Percentiles rank a stretch among this genome's conserved stretches.
phyloP scores from a whole-genome alignment of 164 flowering plant species.

The Dillenia turbinata region DNA sequence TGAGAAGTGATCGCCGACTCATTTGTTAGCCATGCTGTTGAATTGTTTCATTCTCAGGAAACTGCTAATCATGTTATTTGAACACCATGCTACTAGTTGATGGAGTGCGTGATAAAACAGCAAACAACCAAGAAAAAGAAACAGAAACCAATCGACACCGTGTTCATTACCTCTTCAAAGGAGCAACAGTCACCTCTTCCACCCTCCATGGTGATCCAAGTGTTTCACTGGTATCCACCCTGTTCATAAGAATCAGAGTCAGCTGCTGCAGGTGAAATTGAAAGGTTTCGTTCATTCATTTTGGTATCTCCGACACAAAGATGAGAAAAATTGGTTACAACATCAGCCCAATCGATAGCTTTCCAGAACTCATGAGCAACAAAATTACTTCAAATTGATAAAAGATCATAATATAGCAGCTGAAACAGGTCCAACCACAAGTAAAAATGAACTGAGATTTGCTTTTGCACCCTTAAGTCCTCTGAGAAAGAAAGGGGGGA shows the following conservation, averaged over 20 bases:
- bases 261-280: conserved; percentile 1
- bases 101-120: neutral
- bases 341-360: neutral
- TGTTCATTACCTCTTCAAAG: conserved; percentile 48
- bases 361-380: too few species aligned
- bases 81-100: neutral
- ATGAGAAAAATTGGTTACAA: neutral
- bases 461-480: too few species aligned
- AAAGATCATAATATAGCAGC: too few species aligned
- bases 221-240: conserved; percentile 25
- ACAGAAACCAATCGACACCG: neutral
- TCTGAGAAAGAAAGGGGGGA: too few species aligned
- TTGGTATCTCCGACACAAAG: too few species aligned
- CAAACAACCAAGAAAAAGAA: neutral
- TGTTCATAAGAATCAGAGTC: conserved; percentile 21
- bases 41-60: neutral
- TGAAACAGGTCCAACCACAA: too few species aligned
- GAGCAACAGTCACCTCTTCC: conserved; percentile 34
- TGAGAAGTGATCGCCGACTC: too few species aligned
- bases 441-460: too few species aligned
- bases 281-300: too few species aligned
- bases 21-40: too few species aligned
- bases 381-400: too few species aligned
- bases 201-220: conserved; percentile 23
- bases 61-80: too few species aligned